Evolutionary conservation across 257 asterid species (phyloP).

Genomic region (Lithospermum erythrorhizon): DNA sequence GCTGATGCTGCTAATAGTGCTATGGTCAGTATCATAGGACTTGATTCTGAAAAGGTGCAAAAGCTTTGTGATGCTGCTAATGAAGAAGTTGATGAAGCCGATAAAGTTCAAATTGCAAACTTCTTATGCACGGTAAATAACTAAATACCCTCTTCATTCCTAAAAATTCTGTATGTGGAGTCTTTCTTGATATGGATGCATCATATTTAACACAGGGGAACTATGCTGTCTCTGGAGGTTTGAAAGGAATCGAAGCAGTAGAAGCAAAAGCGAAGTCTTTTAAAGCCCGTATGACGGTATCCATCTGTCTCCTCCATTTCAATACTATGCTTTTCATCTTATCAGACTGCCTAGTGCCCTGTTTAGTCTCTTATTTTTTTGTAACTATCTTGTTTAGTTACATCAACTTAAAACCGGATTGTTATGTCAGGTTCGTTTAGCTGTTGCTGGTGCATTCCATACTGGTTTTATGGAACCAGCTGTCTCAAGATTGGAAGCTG

Average conservation of each 20-base stretch:
- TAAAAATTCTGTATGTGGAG: neutral
- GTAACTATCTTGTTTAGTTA: neutral
- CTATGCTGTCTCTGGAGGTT: conserved; percentile 96
- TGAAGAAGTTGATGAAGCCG: conserved; percentile 80
- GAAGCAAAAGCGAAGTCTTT: conserved; percentile 96
- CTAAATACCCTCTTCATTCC: conserved; percentile 18
- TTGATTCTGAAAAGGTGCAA: conserved; percentile 89
- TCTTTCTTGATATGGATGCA: neutral
- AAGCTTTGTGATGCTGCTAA: conserved; percentile 95
- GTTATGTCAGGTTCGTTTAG: conserved; percentile 66
- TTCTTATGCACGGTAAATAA: conserved; percentile 91
- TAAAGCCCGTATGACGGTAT: conserved; percentile 93
- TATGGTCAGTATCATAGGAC: conserved; percentile 93
- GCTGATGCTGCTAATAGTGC: conserved; percentile 94
- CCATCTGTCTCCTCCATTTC: neutral
- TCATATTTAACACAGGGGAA: conserved; percentile 51
- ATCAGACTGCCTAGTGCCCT: too few species aligned
- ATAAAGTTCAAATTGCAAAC: conserved; percentile 92
- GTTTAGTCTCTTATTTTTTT: neutral
- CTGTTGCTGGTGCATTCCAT: conserved; percentile 99
- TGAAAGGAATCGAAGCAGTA: conserved; percentile 89
- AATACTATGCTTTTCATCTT: neutral
- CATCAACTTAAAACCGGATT: conserved; percentile 2
- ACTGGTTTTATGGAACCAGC: conserved; percentile 91
- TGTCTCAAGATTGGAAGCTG: conserved; percentile 78